These are phyloP conservation scores for Brettanomyces naardenensis DNA, from an alignment of 805 yeast species.

Conservation along the genomic window DNA sequence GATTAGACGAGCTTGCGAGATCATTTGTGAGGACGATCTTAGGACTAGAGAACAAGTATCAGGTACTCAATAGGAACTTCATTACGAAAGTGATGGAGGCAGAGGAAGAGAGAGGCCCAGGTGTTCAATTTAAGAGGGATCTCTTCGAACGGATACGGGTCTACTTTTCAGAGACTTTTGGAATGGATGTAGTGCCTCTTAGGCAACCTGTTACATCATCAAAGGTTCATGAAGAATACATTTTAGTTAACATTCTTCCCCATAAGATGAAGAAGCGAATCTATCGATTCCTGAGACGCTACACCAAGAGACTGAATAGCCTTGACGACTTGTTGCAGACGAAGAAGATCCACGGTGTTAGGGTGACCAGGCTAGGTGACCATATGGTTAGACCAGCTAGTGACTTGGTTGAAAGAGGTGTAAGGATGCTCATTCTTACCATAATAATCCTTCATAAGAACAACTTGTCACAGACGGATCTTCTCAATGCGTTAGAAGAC, in stretches of 20 bases:
- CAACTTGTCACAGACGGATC: constrained; percentile 20
- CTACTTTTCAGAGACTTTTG: constrained; percentile 13
- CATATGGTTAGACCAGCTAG: constrained; percentile 20
- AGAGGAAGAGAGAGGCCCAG: constrained; percentile 22
- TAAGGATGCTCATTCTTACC: constrained; percentile 19
- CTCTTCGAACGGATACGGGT: constrained; percentile 13
- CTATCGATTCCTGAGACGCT: constrained; percentile 9
- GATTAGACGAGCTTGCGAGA: constrained; percentile 14
- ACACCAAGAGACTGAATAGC: constrained; percentile 7
- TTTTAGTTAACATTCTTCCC: constrained; percentile 18
- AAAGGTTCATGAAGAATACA: constrained; percentile 15
- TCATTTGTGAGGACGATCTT: constrained; percentile 22
- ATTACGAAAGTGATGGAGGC: constrained; percentile 22
- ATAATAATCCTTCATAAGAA: constrained; percentile 21
- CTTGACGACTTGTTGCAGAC: constrained; percentile 7
- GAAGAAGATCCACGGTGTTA: constrained; percentile 2
- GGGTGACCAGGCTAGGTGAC: constrained; percentile 9
- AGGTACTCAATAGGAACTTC: constrained; percentile 19
- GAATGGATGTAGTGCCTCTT: constrained; percentile 21
- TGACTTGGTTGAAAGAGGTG: constrained; percentile 19
- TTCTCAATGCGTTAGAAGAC: constrained; percentile 14
- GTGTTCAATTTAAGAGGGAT: constrained; percentile 20
- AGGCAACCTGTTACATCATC: constrained; percentile 7
- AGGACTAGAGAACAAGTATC: constrained; percentile 21
- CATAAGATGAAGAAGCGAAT: constrained; percentile 15